Evolutionary conservation across 768 basidiomycete species (phyloP), one percentile per base, ranked within the genome.

Genomic region (Hypholoma fasciculare): DNA sequence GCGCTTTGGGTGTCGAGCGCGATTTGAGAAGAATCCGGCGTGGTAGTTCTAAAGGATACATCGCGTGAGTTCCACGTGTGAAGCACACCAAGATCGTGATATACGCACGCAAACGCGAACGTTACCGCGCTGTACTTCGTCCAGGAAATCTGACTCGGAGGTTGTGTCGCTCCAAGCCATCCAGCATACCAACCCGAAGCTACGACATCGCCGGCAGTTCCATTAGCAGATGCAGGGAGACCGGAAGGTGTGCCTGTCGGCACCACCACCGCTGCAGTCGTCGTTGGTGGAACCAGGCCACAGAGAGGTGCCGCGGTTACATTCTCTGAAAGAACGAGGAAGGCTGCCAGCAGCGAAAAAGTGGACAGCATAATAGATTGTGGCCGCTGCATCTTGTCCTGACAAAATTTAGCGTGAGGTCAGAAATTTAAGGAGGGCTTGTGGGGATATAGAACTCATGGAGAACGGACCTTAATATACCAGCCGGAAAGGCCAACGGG

Each of bases 181-280:
- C 76, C 78, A 16, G 85, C 75, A 61, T 80, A 84, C 83, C 84
- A 87, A 1, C 79, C 78, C 34, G 81, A 71, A 3, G 82, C 77
- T 16, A 86, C 61, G n/a, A 77, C 73, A 34, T 74, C 68, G 12
- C 60, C 51, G 26, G 66, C 48, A 14, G 54, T 54, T 20, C 58
- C 43, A 13, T 55, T 53, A 23, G 52, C 36, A 7, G 44, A 36
- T 8, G 58, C 40, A 30, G 49, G 44, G 8, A 54, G n/a, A 17
- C 11, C 30, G 17, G 55, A 13, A 34, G 30, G 30, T 34, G 30
- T 9, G 30, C 30, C 30, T 1, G 59, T 48, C 36, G 40, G 49
- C 6, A 50, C 19, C 9, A 40, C 49, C 27, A 57, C 48, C 14
- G 48, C 58, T 20, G 49, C 55, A 17, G 52, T 42, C 20, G 53